Conservation (phyloP, 2,329 filamentous ascomycete species). For the Acephala macrosclerotiorum region DNA sequence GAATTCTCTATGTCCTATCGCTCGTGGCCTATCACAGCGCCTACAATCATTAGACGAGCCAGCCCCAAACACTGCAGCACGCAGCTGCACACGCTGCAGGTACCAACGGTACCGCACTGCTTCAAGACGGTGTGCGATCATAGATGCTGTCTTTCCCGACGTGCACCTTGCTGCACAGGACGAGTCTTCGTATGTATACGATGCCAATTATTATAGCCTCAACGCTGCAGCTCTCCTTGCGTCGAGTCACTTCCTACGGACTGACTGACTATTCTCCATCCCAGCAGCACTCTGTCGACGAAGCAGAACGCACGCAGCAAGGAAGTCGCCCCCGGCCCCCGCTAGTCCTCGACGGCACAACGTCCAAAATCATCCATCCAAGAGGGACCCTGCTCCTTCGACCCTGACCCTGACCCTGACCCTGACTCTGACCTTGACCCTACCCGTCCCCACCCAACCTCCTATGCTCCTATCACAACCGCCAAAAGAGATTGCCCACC, state of each 20-base stretch:
- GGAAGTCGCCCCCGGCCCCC: not conserved
- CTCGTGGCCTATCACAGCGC: slow-evolving; percentile 12
- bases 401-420: not conserved
- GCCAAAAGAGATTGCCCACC: not conserved
- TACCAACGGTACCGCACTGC: not conserved
- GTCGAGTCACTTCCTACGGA: not conserved
- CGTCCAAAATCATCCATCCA: slow-evolving; percentile 1
- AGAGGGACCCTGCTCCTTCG: not conserved
- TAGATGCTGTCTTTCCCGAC: slow-evolving; percentile 5
- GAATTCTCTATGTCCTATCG: not conserved
- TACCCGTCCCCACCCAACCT: slow-evolving; percentile 1
- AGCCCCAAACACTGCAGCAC: not conserved
- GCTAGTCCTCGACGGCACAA: slow-evolving; percentile 2
- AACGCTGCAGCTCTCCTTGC: slow-evolving; percentile 3
- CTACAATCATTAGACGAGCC: slow-evolving; percentile 3
- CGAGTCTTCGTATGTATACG: not conserved
- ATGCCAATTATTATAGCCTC: not conserved
- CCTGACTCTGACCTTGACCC: not conserved
- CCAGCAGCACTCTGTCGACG: not conserved
- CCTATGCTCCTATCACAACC: slow-evolving; percentile 1
- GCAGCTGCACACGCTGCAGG: slow-evolving; percentile 2
- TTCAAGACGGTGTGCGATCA: too few relatives aligned
- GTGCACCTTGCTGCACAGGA: not conserved
- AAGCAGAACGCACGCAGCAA: not conserved
- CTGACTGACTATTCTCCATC: not conserved